Evolutionary conservation across 2,329 filamentous ascomycete genomes (phyloP), one percentile per base, ranked within the genome.

Genomic region (Trichoderma afroharzianum): DNA sequence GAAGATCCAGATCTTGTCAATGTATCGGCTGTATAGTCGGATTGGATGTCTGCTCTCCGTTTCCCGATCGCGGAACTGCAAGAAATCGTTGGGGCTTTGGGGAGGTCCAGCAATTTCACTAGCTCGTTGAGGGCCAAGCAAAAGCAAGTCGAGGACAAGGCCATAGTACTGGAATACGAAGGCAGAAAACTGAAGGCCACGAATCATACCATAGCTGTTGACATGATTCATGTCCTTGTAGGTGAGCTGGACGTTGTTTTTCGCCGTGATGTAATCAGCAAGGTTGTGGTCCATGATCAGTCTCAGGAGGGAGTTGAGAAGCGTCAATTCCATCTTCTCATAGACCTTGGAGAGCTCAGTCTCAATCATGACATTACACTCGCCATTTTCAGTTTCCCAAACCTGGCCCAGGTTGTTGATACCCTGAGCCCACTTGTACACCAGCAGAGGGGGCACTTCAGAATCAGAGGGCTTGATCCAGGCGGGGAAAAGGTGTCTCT

Each of bases 221-320:
- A 97, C 96, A 79, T 99, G 96, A 79, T 98, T 98, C 96, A 99
- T 99, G 77, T 99, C 96, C 85, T 99, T 99, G 86, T 99, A 99
- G 74, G 97, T 98, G 74, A 99, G 88, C 80, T 98, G 95, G 14
- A 99, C 96, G 79, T 99, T 99, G 86, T 99, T 99, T 88, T 99
- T 99, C 47, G 95, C 94, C 1, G 95, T 98, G 79, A 99, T 99
- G 83, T 99, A 99, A 81, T 99, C 97, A 6, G 96, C 96, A 83
- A 99, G 83, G 81, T 99, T 99, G 86, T 99, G 96, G 78, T 99
- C 97, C 97, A 99, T 99, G 80, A 99, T 98, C 75, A 99, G 84
- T 62, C 96, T 90, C 63, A 99, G 86, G 36, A 99, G 87, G 72
- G 95, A 93, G 83, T 99, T 99, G 76, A 99, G 88, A 71, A 99